Base-by-base conservation (phyloP, 805 yeast species). In the Ogataea paraovalis region DNA sequence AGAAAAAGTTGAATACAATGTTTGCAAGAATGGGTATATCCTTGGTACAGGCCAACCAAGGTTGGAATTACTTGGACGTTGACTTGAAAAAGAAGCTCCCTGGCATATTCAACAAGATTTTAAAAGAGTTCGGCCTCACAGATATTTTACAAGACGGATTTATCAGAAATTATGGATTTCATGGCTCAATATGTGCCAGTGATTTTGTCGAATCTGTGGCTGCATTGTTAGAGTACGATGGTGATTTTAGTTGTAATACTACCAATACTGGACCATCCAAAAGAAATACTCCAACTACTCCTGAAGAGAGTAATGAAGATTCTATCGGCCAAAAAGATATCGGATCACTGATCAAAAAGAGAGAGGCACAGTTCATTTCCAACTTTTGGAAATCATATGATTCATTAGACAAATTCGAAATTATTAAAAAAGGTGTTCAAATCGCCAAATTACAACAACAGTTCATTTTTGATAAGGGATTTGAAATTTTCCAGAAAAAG, bases 11-110 rank as follows among this genome's bases (percentile, higher is more conserved):
- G 43, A 96, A 91, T 62, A 89, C 90, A 57, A 76, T 94, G 79
- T 88, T 94, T 69, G 99, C 99, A 1, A 80, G 86, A 57, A 94
- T 95, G 97, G 99, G 99, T 7, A 85, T 94, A 5, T 84, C 97
- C 0, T 71, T 94, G 42, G 84, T 81, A 5, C 83, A 85, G n/a
- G 94, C 98, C 0, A 85, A 83, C 59, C 96, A 94, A 64, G 82
- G 82, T 47, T 94, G 98, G 98, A 74, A 85, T 22, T 95, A 92
- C 63, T 80, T 92, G 83, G 94, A 89, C 61, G 79, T 87, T 34
- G 75, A 76, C 9, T 72, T 92, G 44, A 95, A 94, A 63, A 80
- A 83, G 47, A 84, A 82, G 51, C 69, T 94, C 21, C 83, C 85
- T 20, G 62, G 72, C 13, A 83, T 87, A 20, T 85, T 94, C 59